phyloP scores from a whole-genome alignment of 2,329 filamentous ascomycete species.

The Talaromyces funiculosus region DNA sequence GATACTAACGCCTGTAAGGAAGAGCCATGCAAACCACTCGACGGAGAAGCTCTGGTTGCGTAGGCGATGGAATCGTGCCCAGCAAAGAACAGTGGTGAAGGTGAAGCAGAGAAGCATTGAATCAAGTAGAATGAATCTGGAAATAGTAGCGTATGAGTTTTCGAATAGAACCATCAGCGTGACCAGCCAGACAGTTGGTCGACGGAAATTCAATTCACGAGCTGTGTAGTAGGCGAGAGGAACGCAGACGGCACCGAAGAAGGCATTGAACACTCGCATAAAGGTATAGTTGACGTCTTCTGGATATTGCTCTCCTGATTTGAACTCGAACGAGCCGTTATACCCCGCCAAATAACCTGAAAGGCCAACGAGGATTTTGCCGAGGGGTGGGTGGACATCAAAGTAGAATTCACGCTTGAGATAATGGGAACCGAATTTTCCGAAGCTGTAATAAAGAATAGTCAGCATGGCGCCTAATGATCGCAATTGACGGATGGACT shows the following conservation, averaged over 20 bases:
- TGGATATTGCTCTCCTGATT: conserved; percentile 94
- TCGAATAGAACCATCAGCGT: conserved; percentile 97
- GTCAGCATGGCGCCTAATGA: neutral
- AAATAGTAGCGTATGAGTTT: conserved; percentile 99
- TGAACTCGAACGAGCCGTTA: conserved; percentile 99
- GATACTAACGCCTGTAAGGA: conserved; percentile 89
- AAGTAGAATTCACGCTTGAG: conserved; percentile 99
- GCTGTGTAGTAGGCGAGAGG: conserved; percentile 95
- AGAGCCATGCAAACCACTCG: conserved; percentile 93
- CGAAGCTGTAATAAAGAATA: conserved; percentile 31
- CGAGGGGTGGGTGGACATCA: conserved; percentile 89
- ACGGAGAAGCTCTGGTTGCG: conserved; percentile 78
- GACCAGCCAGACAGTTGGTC: conserved; percentile 87
- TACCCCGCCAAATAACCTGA: conserved; percentile 96
- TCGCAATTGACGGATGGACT: neutral
- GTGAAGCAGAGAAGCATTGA: conserved; percentile 99
- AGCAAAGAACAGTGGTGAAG: conserved; percentile 95
- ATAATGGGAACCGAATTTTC: conserved; percentile 97
- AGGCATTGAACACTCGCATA: conserved; percentile 96
- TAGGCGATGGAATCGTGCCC: conserved; percentile 90
- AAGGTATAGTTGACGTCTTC: conserved; percentile 93
- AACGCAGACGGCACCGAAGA: conserved; percentile 87
- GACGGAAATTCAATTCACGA: conserved; percentile 78
- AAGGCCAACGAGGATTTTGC: conserved; percentile 96
- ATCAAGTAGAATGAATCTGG: conserved; percentile 94